These are phyloP conservation scores for Diaporthe australafricana DNA, from an alignment of 2,329 filamentous ascomycete genomes.

Conservation along the genomic window DNA sequence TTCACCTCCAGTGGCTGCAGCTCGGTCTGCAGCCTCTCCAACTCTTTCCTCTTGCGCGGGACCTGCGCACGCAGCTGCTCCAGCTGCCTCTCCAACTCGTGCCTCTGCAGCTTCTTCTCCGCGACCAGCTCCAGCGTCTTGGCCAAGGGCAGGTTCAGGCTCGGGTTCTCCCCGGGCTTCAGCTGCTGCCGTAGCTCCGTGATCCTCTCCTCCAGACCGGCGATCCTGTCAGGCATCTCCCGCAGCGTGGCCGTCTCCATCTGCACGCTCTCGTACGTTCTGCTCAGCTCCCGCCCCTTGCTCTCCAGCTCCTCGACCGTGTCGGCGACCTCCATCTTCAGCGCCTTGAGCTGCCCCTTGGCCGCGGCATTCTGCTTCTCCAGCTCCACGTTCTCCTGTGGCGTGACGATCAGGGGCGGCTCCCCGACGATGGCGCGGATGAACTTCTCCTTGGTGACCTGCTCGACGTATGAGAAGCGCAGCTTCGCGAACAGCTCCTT, in stretches of 20 bases:
- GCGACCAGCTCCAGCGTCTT: slow-evolving; percentile 67
- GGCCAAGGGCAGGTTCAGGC: slow-evolving; percentile 66
- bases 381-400: slow-evolving; percentile 83
- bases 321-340: slow-evolving; percentile 82
- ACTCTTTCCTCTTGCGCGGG: slow-evolving; percentile 74
- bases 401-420: slow-evolving; percentile 85
- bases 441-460: slow-evolving; percentile 98
- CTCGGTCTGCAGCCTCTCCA: slow-evolving; percentile 75
- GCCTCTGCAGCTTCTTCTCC: slow-evolving; percentile 61
- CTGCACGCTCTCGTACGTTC: slow-evolving; percentile 62
- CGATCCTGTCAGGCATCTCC: slow-evolving; percentile 63
- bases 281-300: slow-evolving; percentile 68
- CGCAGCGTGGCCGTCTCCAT: slow-evolving; percentile 60
- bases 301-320: slow-evolving; percentile 80
- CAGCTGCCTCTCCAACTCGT: slow-evolving; percentile 71
- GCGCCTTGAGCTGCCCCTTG: slow-evolving; percentile 81
- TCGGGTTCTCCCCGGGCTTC: slow-evolving; percentile 52
- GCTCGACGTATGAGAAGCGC: slow-evolving; percentile 96
- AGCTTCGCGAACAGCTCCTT: slow-evolving; percentile 96
- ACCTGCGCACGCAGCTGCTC: slow-evolving; percentile 71
- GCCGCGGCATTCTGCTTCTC: slow-evolving; percentile 75
- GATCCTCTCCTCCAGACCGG: slow-evolving; percentile 61
- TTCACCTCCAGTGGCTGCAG: slow-evolving; percentile 76
- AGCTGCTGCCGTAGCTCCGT: slow-evolving; percentile 56
- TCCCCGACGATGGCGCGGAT: slow-evolving; percentile 92